These are phyloP conservation scores for Quercus phellos DNA, from an alignment of 331 rosid genomes.

Conservation along the genomic window DNA sequence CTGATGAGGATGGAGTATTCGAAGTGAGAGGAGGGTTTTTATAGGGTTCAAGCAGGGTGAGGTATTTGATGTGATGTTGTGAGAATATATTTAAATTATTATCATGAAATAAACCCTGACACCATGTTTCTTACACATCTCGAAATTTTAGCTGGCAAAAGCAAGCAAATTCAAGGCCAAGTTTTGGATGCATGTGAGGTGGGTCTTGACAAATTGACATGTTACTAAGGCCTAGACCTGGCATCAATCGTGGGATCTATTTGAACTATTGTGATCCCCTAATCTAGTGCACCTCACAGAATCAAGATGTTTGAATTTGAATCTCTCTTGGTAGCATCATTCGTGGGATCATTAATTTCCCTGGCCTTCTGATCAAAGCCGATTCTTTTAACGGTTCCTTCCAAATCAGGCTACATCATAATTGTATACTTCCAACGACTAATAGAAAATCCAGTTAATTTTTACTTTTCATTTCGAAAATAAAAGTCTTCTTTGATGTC, in stretches of 20 bases:
- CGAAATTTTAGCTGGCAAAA: conserved; percentile 40
- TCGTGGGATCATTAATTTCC: background rate
- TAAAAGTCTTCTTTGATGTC: background rate
- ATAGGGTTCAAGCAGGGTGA: conserved; percentile 31
- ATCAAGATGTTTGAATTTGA: background rate
- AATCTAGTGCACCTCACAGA: background rate
- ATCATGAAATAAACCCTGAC: background rate
- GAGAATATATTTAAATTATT: background rate
- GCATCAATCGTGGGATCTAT: background rate
- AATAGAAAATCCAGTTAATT: background rate
- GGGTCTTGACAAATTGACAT: conserved; percentile 14
- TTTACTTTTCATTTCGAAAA: background rate
- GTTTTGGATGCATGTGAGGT: conserved; percentile 33
- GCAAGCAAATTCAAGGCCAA: background rate
- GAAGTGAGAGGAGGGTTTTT: conserved; percentile 27
- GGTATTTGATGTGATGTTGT: background rate
- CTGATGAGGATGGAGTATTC: conserved; percentile 11
- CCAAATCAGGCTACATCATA: conserved; percentile 11
- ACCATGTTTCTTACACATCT: conserved; percentile 21
- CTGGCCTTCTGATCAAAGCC: background rate
- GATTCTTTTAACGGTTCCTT: conserved; percentile 8
- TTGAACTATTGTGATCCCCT: background rate
- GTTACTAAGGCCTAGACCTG: background rate
- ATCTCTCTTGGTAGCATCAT: background rate
- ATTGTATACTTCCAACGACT: background rate